phyloP scores from a whole-genome alignment of 345 rosid genomes.

The Syzygium aqueum region DNA sequence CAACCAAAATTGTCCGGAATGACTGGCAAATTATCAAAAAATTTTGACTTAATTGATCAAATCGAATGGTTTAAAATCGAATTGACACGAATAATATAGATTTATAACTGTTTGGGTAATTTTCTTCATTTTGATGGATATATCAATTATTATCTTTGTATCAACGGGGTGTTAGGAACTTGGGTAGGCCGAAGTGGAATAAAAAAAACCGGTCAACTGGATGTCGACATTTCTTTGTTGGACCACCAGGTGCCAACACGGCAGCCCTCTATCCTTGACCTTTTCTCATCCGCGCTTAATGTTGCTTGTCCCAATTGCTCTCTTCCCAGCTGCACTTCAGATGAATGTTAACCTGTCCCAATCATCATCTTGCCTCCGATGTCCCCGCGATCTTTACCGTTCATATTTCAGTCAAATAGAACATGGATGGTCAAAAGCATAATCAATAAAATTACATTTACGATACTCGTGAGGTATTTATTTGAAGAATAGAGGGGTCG shows the following conservation, averaged over 20 bases:
- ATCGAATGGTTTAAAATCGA: too few species aligned
- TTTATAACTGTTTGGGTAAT: too few species aligned
- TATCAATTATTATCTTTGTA: too few species aligned
- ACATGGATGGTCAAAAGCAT: too few species aligned
- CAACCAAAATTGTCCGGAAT: too few species aligned
- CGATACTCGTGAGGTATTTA: not conserved
- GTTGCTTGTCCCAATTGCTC: not conserved
- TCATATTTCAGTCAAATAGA: not conserved
- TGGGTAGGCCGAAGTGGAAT: not conserved
- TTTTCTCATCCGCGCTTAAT: not conserved
- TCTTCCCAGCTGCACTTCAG: not conserved
- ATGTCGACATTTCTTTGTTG: not conserved
- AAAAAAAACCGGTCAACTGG: not conserved
- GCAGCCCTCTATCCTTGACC: not conserved
- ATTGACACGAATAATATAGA: too few species aligned
- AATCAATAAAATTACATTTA: not conserved
- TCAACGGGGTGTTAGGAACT: too few species aligned
- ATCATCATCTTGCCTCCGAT: not conserved
- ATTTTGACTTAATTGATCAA: too few species aligned
- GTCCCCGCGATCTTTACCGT: not conserved
- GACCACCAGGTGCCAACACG: not conserved
- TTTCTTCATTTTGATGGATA: too few species aligned
- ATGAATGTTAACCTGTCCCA: not conserved
- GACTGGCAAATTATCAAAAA: too few species aligned
- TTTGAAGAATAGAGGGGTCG: not conserved